phyloP scores from a whole-genome alignment of 768 basidiomycete species.

The Mycena galopus region DNA sequence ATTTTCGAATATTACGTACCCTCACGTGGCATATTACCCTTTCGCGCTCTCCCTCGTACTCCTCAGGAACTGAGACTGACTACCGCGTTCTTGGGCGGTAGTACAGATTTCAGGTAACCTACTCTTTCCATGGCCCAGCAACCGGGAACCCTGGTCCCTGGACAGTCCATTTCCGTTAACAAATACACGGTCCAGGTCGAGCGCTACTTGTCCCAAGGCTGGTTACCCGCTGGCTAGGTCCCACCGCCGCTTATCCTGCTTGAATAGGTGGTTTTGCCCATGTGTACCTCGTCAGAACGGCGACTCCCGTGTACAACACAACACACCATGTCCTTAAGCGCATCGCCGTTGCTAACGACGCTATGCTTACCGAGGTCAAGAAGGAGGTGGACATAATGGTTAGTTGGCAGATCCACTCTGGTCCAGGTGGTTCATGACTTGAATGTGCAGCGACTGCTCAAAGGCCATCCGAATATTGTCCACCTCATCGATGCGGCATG shows the following conservation, averaged over 20 bases:
- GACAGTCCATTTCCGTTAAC: slow-evolving; percentile 91
- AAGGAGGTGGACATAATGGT: slow-evolving; percentile 99
- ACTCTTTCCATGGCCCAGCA: slow-evolving; percentile 58
- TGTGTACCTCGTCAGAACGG: slow-evolving; percentile 94
- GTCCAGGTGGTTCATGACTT: slow-evolving; percentile 43
- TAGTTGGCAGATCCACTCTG: slow-evolving; percentile 40
- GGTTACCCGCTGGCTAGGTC: slow-evolving; percentile 37
- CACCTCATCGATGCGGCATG: slow-evolving; percentile 96
- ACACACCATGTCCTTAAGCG: slow-evolving; percentile 97
- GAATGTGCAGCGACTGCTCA: slow-evolving; percentile 78
- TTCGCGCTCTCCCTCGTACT: slow-evolving; percentile 3
- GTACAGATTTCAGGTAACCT: background rate
- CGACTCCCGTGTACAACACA: slow-evolving; percentile 88
- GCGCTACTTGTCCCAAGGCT: slow-evolving; percentile 95
- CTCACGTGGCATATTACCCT: slow-evolving; percentile 1
- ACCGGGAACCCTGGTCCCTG: slow-evolving; percentile 81
- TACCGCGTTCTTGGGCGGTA: background rate
- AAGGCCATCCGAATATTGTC: slow-evolving; percentile 95
- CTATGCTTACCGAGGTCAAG: slow-evolving; percentile 92
- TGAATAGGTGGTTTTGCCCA: slow-evolving; percentile 94
- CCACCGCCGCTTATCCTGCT: slow-evolving; percentile 28
- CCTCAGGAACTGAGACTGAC: slow-evolving; percentile 1
- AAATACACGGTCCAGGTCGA: slow-evolving; percentile 93
- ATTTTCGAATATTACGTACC: background rate
- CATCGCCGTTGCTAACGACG: slow-evolving; percentile 91